Percentiles rank a stretch among this genome's conserved stretches.
Conservation (phyloP, 495 filamentous ascomycete species). For the Clavariopsis aquatica region DNA sequence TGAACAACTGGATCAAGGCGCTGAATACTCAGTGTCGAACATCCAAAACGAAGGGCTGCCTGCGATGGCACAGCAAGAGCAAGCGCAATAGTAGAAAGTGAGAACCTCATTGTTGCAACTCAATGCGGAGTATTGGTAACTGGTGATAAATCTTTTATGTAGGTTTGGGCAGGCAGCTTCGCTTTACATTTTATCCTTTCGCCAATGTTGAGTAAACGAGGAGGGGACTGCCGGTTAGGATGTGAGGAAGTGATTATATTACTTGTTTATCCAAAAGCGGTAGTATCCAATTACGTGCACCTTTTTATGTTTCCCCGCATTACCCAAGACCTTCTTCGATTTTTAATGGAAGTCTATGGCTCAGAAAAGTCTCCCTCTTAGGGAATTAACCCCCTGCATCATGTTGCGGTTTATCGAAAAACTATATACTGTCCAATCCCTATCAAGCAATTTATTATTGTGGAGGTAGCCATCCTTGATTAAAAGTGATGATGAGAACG, state of each 20-base stretch:
- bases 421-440: not conserved
- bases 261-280: not conserved
- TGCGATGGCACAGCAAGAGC: constrained; percentile 47
- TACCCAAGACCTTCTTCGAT: not conserved
- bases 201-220: not conserved
- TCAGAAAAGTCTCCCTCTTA: not conserved
- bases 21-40: constrained; percentile 51
- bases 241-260: not conserved
- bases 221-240: not conserved
- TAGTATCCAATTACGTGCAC: not conserved
- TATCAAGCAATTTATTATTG: not conserved
- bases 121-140: not conserved
- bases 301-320: not conserved
- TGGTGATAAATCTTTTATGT: not conserved
- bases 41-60: constrained; percentile 52
- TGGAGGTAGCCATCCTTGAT: not conserved
- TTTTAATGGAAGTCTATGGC: not conserved
- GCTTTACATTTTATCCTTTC: not conserved
- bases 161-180: not conserved
- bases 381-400: not conserved
- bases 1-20: constrained; percentile 52
- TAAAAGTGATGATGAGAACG: not conserved
- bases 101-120: constrained; percentile 49
- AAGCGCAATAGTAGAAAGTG: constrained; percentile 31
- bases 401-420: not conserved